Conservation (phyloP, 2,329 filamentous ascomycete species). For the Alternaria incomplexa region DNA sequence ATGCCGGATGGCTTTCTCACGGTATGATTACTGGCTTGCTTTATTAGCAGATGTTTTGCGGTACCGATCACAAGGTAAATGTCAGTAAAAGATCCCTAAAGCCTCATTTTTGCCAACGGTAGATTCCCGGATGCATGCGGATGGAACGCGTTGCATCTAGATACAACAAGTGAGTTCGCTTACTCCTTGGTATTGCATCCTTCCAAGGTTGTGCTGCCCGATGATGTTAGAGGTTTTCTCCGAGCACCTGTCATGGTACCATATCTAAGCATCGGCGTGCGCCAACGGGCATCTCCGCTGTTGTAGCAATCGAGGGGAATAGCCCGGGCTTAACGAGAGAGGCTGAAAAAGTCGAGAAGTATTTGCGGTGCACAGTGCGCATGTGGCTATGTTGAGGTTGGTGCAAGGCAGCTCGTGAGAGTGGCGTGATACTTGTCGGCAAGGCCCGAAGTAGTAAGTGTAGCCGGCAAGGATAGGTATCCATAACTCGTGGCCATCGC, state of each 20-base stretch:
- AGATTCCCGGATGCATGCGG: not conserved
- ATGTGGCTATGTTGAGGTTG: slow-evolving; percentile 15
- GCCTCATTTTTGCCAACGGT: not conserved
- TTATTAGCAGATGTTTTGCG: not conserved
- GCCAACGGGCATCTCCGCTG: slow-evolving; percentile 22
- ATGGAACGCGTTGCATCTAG: not conserved
- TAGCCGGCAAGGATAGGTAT: not conserved
- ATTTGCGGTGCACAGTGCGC: slow-evolving; percentile 14
- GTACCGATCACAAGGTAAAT: not conserved
- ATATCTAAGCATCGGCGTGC: not conserved
- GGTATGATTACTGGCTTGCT: not conserved
- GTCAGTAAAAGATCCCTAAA: not conserved
- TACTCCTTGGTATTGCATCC: not conserved
- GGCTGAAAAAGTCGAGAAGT: slow-evolving; percentile 4
- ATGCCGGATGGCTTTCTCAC: not conserved
- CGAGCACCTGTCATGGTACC: not conserved
- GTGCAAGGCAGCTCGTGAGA: slow-evolving; percentile 7
- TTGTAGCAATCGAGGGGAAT: slow-evolving; percentile 16
- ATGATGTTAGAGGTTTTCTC: not conserved
- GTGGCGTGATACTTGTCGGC: slow-evolving; percentile 28
- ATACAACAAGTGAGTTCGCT: not conserved
- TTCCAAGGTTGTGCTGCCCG: not conserved
- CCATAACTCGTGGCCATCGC: not conserved
- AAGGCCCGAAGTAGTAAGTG: not conserved
- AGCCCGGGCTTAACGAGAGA: slow-evolving; percentile 8